Percentiles rank a stretch among this genome's conserved stretches.
Evolutionary conservation across 1,284 basidiomycete species (phyloP).

Genomic region (Ustilago crameri): DNA sequence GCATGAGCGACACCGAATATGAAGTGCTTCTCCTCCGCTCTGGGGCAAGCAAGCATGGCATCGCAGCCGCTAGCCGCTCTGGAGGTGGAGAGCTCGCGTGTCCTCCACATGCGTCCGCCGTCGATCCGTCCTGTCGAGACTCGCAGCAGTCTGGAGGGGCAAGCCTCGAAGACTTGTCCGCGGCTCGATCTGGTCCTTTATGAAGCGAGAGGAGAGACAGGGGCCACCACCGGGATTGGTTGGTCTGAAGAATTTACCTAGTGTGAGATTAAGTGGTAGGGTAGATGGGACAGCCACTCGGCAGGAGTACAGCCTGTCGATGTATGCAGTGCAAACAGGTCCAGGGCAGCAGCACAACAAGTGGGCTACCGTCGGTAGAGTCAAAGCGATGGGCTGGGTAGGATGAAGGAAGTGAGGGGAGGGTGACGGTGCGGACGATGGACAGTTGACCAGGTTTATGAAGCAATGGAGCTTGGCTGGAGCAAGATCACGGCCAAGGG

Average conservation of each 20-base stretch:
- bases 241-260: constrained; percentile 5
- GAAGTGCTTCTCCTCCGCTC: neutral
- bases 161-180: neutral
- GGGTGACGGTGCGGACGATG: constrained; percentile 2
- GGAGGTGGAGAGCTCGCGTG: constrained; percentile 2
- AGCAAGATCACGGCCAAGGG: neutral
- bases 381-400: neutral
- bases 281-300: neutral
- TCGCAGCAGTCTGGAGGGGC: too few relatives aligned
- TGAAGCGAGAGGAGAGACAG: neutral
- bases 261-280: constrained; percentile 11
- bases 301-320: neutral
- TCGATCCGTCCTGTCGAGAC: too few relatives aligned
- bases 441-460: neutral
- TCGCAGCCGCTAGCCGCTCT: constrained; percentile 1
- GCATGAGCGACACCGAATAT: constrained; percentile 2
- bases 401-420: constrained; percentile 1
- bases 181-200: neutral
- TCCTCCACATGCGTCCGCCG: constrained; percentile 1
- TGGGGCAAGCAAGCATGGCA: neutral
- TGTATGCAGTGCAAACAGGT: neutral
- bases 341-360: neutral
- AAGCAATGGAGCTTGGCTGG: neutral
- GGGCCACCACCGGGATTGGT: neutral
- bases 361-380: neutral